Conservation (phyloP, 306 rosid species). For the Crotalaria pallida region DNA sequence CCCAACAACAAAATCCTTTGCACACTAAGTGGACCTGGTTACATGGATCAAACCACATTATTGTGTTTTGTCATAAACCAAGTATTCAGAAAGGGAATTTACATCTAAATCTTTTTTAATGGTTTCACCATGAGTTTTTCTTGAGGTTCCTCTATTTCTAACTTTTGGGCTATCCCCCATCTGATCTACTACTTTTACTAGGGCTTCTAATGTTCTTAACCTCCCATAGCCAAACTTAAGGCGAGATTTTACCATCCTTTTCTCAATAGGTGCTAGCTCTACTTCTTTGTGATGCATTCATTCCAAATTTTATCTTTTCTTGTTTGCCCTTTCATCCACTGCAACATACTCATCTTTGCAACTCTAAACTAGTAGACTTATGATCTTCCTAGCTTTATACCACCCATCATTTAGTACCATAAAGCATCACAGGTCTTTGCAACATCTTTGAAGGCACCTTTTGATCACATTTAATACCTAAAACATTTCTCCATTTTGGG, state of each 20-base stretch:
- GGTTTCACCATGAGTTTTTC: background rate
- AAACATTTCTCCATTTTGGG: background rate
- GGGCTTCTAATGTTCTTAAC: background rate
- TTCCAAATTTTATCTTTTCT: background rate
- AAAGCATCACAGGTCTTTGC: background rate
- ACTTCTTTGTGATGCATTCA: background rate
- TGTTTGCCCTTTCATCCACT: background rate
- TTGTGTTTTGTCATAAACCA: background rate
- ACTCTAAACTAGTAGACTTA: background rate
- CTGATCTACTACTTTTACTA: background rate
- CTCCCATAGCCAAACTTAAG: background rate
- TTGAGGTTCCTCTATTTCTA: background rate
- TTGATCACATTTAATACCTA: background rate
- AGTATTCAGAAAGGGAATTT: background rate
- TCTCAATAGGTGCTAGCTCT: background rate
- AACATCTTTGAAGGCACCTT: background rate
- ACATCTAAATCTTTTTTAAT: no score
- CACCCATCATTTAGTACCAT: background rate
- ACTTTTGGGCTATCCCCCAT: background rate
- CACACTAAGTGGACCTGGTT: background rate
- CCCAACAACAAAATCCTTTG: background rate
- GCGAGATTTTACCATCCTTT: background rate
- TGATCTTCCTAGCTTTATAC: background rate
- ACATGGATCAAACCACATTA: background rate
- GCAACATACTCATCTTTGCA: background rate